These are phyloP conservation scores for Amylocarpus encephaloides DNA, from an alignment of 2,329 filamentous ascomycete species.

Conservation along the genomic window DNA sequence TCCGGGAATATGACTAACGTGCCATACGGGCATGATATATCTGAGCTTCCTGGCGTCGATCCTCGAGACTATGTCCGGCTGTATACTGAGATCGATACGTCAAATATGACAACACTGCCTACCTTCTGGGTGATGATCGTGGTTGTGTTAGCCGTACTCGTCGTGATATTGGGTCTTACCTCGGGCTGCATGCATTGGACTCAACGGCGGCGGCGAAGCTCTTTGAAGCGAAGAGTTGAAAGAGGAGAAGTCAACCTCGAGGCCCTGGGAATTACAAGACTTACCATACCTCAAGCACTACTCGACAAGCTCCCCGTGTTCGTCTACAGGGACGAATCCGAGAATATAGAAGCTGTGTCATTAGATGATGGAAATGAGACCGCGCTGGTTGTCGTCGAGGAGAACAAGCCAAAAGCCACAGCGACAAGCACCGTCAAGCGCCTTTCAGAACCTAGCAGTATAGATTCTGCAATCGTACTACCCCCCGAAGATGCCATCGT, in stretches of 20 bases:
- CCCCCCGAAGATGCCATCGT: not conserved
- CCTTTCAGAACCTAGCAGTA: not conserved
- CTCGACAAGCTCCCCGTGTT: conserved; percentile 73
- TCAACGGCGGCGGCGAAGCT: conserved; percentile 63
- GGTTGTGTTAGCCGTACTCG: conserved; percentile 64
- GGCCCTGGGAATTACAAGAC: conserved; percentile 72
- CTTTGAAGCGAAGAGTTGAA: conserved; percentile 63
- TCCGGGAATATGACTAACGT: conserved; percentile 65
- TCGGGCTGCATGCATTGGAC: conserved; percentile 71
- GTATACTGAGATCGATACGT: conserved; percentile 48
- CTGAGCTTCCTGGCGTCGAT: conserved; percentile 47
- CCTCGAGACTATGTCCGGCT: conserved; percentile 54
- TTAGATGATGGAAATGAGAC: not conserved
- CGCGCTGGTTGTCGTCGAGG: not conserved
- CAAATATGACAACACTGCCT: conserved; percentile 47
- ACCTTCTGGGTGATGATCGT: conserved; percentile 76
- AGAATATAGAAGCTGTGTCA: conserved; percentile 35
- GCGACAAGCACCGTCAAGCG: not conserved
- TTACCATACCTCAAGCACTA: conserved; percentile 67
- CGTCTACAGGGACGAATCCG: conserved; percentile 59
- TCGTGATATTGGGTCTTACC: conserved; percentile 59
- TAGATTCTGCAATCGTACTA: not conserved
- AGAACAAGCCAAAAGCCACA: not conserved
- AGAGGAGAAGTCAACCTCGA: conserved; percentile 81
- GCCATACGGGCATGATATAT: conserved; percentile 52